Evolutionary conservation across 208 protist genomes (phyloP), one percentile per base, ranked within the genome.

Genomic region (Crithidia brevicula): DNA sequence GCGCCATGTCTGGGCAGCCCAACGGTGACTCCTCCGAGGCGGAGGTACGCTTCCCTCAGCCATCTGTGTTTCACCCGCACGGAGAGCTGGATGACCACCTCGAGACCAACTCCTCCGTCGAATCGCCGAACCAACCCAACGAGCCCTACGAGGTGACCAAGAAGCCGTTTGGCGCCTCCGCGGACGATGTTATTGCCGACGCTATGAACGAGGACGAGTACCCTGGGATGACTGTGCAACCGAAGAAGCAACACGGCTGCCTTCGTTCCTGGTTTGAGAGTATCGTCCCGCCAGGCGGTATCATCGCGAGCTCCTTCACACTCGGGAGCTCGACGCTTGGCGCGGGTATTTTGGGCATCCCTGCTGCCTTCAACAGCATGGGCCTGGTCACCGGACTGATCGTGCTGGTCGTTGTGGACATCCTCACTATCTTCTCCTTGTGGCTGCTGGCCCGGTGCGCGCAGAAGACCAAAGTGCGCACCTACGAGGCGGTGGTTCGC

Each of bases 381-480:
- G 89, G 89, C 33, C 36, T 89, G 28, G 75, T 54, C 6, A 74
- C 75, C 16, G 74, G 72, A 1, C 30, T 85, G n/a, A 61, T 91
- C 18, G 71, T 79, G 18, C 81, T 92, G 15, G 33, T 89, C 0
- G 28, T 83, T 6, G 63, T 82, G 10, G 58, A 49, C 5, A 11
- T 83, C 15, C 47, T 86, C n/a, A 91, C 82, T 11, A 72, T 89
- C 34, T 95, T 76, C 58, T 91, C 86, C 1, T 28, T 93, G n/a
- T 77, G 77, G 59, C 69, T 88, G 31, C 68, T 94, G 22, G 80
- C 77, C 20, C 54, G 61, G n/a, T 53, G 38, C 18, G 49, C 70
- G 2, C 57, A 83, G 2, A 58, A 36, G 10, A 86, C 77, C 10
- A 56, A 64, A n/a, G 40, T 76, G 33, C 72, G 65, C 23, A 82